Base-by-base conservation (phyloP, 2,329 filamentous ascomycete species). In the Metarhizium guizhouense region DNA sequence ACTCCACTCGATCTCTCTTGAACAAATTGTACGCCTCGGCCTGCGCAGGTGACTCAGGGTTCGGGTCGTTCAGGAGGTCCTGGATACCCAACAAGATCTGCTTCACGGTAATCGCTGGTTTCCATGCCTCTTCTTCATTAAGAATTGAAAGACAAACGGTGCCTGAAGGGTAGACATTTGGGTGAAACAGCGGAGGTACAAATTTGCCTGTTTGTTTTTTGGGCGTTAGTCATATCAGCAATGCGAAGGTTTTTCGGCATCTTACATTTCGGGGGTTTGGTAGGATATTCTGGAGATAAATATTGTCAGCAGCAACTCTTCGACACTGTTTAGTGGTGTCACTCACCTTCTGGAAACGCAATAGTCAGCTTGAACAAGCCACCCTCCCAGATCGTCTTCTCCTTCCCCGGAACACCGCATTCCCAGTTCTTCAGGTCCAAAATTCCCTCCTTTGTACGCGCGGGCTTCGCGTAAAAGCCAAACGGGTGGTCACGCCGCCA, bases 81-180 rank as follows among this genome's bases (percentile, higher is more conserved):
- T 99, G 94, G 56, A 99, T 95, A 51, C 94, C 94, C 1, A 97
- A 81, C 6, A 97, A 82, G 60, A 99, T 97, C 74, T 97, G 91
- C 75, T 96, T 97, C 70, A 99, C 90, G 0, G 94, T 99, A 67
- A 99, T 99, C 6, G 94, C 93, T 1, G 94, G 95, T 72, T 95
- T 95, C 94, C 95, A 99, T 6, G 89, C 92, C 70, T 99, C 94
- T 65, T 99, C 94, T 71, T 99, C 95, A 74, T 97, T 99, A 62
- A 99, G 76, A 62, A 99, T 99, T 32, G 90, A 96, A 25, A 99
- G 81, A 69, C 94, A 99, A 59, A 99, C 94, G 51, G 94, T 99
- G 62, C 94, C 95, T 0, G 93, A 97, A 0, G 94, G 94, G 70
- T 99, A 99, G 63, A 99, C 94, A 71, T 99, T 99, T 0, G 94